A percentile compares a stretch with the other conserved stretches of the same genome.
These are phyloP conservation scores for Globisporangium polare DNA, from an alignment of 352 stramenopile species.

Conservation along the genomic window DNA sequence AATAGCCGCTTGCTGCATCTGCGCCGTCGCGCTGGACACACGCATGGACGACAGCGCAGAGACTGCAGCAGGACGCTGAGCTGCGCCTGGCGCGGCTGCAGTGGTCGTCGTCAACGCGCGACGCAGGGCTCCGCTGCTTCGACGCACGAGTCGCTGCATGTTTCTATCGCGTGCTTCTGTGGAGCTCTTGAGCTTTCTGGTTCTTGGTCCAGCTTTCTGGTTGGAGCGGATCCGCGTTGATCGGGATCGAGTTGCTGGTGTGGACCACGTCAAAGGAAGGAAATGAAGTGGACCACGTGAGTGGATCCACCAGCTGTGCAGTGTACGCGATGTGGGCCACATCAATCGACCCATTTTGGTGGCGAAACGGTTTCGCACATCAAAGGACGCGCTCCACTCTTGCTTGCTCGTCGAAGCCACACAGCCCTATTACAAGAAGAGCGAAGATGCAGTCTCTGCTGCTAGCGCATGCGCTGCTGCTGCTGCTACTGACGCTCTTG, in stretches of 20 bases:
- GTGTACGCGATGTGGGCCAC: no score
- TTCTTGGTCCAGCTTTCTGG: not conserved
- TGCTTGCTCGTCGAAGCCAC: no score
- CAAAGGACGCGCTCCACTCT: not conserved
- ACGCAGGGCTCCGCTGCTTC: not conserved
- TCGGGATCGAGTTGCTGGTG: not conserved
- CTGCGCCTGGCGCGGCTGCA: not conserved
- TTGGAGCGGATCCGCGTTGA: slow-evolving; percentile 1
- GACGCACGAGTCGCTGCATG: slow-evolving; percentile 13
- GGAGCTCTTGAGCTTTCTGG: not conserved
- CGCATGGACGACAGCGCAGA: not conserved
- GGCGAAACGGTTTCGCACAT: not conserved
- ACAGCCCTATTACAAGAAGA: no score
- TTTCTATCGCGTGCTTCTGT: not conserved
- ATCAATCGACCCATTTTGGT: no score
- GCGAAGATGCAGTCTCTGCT: not conserved
- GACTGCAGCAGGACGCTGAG: not conserved
- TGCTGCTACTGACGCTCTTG: slow-evolving; percentile 14
- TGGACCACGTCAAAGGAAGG: not conserved
- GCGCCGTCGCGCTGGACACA: not conserved
- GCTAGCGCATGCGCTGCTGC: not conserved
- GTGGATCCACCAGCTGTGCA: not conserved
- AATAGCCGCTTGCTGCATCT: slow-evolving; percentile 2
- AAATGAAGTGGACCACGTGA: not conserved
- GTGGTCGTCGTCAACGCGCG: not conserved